phyloP scores from a whole-genome alignment of 805 yeast species.

The Cyberlindnera euphorbiae region DNA sequence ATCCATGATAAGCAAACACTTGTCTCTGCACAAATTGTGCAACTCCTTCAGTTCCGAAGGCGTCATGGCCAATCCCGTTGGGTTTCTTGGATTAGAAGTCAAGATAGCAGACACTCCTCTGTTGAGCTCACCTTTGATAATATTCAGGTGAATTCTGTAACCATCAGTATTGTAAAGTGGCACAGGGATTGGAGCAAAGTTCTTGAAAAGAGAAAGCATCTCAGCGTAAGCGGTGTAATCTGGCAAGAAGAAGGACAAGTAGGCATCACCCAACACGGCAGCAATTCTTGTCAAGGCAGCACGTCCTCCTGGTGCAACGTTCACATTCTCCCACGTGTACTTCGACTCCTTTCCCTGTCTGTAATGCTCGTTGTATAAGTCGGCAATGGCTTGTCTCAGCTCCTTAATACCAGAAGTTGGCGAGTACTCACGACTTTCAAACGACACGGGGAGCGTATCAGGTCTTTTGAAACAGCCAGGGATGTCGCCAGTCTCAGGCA shows the following conservation, averaged over 20 bases:
- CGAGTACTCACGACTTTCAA: slow-evolving; percentile 49
- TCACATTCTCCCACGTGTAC: slow-evolving; percentile 55
- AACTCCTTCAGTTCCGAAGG: slow-evolving; percentile 41
- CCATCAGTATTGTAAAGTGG: slow-evolving; percentile 54
- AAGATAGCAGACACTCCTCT: slow-evolving; percentile 55
- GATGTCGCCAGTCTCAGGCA: slow-evolving; percentile 58
- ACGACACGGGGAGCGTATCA: slow-evolving; percentile 39
- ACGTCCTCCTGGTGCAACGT: slow-evolving; percentile 62
- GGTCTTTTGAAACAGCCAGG: slow-evolving; percentile 58
- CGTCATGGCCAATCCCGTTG: slow-evolving; percentile 52
- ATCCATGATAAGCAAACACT: slow-evolving; percentile 57
- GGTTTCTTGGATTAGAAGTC: slow-evolving; percentile 60
- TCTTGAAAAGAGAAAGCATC: slow-evolving; percentile 57
- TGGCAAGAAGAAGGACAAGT: slow-evolving; percentile 54
- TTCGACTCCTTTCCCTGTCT: slow-evolving; percentile 44
- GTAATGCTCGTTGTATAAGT: slow-evolving; percentile 50
- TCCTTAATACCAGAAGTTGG: slow-evolving; percentile 55
- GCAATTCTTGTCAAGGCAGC: slow-evolving; percentile 61
- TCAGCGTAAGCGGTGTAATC: slow-evolving; percentile 65
- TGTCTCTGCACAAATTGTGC: slow-evolving; percentile 46
- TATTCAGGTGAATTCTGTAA: slow-evolving; percentile 49
- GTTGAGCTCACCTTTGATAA: slow-evolving; percentile 45
- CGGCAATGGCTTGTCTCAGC: slow-evolving; percentile 53
- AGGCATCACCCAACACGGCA: slow-evolving; percentile 53
- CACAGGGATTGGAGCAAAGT: slow-evolving; percentile 59